Evolutionary conservation across 306 rosid species (phyloP).

Genomic region (Crotalaria pallida): DNA sequence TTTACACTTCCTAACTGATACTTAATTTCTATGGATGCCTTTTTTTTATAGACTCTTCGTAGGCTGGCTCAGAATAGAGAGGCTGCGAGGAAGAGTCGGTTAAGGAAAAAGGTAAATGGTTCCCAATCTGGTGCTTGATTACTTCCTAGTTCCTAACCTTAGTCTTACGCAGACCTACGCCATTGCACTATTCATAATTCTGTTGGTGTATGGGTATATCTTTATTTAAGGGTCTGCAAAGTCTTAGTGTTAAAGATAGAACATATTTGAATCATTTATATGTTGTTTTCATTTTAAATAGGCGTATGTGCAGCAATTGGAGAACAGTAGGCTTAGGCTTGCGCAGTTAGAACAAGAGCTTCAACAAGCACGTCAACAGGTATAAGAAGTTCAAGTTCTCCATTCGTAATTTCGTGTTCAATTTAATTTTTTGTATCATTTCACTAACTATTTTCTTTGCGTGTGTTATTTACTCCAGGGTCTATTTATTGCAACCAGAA

Average conservation of each 20-base stretch:
- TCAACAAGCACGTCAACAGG: constrained; percentile 73
- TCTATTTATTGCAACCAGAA: constrained; percentile 29
- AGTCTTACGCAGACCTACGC: too few relatives aligned
- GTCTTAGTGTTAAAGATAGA: constrained; percentile 21
- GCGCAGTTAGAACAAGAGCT: constrained; percentile 75
- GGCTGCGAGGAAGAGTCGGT: constrained; percentile 83
- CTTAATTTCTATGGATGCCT: background rate
- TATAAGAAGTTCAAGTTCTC: constrained; percentile 19
- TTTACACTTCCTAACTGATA: background rate
- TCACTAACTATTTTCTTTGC: background rate
- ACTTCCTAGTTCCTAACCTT: too few relatives aligned
- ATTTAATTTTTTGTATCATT: background rate
- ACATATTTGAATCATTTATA: constrained; percentile 36
- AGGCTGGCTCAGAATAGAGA: constrained; percentile 85
- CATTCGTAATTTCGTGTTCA: background rate
- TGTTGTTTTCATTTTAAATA: constrained; percentile 50
- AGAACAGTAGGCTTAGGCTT: constrained; percentile 59
- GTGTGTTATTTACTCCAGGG: constrained; percentile 37
- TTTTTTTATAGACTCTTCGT: constrained; percentile 53
- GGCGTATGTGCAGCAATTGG: constrained; percentile 91
- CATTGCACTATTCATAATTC: background rate
- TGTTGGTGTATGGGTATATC: background rate
- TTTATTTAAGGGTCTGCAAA: background rate
- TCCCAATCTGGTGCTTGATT: background rate
- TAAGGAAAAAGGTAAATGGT: constrained; percentile 74